phyloP scores from a whole-genome alignment of 2,329 filamentous ascomycete genomes.

The Apiospora koreana region DNA sequence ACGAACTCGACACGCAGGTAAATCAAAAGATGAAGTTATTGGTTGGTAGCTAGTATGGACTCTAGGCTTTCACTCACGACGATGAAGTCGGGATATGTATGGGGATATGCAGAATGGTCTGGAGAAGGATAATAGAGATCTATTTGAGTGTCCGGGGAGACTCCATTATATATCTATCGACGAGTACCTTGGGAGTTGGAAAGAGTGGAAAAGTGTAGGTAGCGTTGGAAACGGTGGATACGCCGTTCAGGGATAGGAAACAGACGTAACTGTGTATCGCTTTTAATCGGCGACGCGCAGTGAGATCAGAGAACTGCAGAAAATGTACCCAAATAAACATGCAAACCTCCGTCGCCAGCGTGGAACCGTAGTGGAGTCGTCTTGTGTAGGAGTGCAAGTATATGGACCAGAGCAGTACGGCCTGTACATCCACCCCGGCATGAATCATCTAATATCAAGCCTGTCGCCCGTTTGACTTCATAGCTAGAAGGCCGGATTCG shows the following conservation, averaged over 20 bases:
- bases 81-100: background rate
- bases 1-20: conserved; percentile 37
- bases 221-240: background rate
- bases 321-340: background rate
- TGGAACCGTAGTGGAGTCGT: conserved; percentile 15
- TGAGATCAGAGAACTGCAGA: conserved; percentile 8
- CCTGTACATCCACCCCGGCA: background rate
- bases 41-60: background rate
- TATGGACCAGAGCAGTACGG: background rate
- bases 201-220: conserved; percentile 5
- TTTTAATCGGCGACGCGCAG: background rate
- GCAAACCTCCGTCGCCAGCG: conserved; percentile 8
- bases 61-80: background rate
- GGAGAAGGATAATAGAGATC: background rate
- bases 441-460: background rate
- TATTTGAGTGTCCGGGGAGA: conserved; percentile 5
- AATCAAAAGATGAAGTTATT: conserved; percentile 19
- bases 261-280: background rate
- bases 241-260: background rate
- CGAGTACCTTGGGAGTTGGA: background rate
- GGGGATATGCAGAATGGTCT: background rate
- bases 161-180: conserved; percentile 10
- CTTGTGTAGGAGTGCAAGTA: background rate
- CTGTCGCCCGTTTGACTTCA: background rate
- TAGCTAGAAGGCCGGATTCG: background rate